phyloP scores from a whole-genome alignment of 352 stramenopile species.

The Pythium rishiriense region DNA sequence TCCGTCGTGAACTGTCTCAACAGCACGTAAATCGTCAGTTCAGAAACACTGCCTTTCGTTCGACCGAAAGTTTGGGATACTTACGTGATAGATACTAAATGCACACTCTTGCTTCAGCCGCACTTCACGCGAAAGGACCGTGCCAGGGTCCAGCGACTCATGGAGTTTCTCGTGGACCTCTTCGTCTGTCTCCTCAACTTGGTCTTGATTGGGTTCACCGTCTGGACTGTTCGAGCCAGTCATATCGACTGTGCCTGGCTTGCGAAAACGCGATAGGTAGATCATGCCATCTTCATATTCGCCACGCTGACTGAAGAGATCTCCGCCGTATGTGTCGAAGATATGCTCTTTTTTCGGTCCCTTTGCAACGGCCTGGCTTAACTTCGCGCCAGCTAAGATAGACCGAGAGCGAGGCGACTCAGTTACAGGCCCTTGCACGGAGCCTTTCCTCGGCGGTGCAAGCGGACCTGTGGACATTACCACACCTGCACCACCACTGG shows the following conservation, averaged over 20 bases:
- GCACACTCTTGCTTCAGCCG: conserved; percentile 79
- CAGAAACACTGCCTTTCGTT: background rate
- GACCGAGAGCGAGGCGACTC: conserved; percentile 64
- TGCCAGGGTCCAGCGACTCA: conserved; percentile 44
- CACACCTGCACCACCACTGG: background rate
- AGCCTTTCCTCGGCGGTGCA: conserved; percentile 38
- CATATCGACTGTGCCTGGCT: conserved; percentile 40
- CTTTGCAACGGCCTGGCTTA: conserved; percentile 27
- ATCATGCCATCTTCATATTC: conserved; percentile 89
- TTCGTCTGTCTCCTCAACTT: conserved; percentile 35
- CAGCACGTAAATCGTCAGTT: background rate
- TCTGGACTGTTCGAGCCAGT: conserved; percentile 23
- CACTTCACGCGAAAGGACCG: conserved; percentile 50
- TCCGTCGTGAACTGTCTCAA: conserved; percentile 56
- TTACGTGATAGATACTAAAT: conserved; percentile 79
- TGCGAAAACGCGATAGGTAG: conserved; percentile 81
- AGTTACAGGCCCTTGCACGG: conserved; percentile 25
- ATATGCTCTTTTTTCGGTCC: conserved; percentile 46
- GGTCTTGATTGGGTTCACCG: conserved; percentile 42
- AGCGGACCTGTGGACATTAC: conserved; percentile 27
- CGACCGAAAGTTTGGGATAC: conserved; percentile 1
- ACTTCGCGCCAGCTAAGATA: conserved; percentile 36
- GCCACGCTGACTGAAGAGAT: conserved; percentile 82
- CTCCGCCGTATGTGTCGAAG: conserved; percentile 65
- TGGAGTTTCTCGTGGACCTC: conserved; percentile 58